Percentiles rank a stretch among this genome's conserved stretches.
These are phyloP conservation scores for Lotmaria passim DNA, from an alignment of 208 protist genomes.

Conservation along the genomic window DNA sequence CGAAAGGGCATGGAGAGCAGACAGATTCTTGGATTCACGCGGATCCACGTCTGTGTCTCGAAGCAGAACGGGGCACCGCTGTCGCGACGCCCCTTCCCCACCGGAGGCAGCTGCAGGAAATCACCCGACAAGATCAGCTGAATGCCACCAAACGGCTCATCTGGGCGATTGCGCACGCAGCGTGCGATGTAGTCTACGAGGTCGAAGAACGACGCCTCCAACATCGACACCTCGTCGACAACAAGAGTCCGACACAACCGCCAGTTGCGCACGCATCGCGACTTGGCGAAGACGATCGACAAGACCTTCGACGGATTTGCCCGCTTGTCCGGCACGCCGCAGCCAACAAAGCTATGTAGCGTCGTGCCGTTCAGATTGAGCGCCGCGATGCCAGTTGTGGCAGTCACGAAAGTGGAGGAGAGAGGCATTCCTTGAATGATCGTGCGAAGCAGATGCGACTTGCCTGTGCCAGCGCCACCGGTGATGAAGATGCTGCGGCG, in stretches of 20 bases:
- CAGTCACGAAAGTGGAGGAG: conserved; percentile 75
- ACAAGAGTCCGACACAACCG: conserved; percentile 70
- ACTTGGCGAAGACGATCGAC: conserved; percentile 28
- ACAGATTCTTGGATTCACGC: conserved; percentile 64
- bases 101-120: conserved; percentile 92
- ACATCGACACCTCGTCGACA: conserved; percentile 94
- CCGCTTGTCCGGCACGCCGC: conserved; percentile 51
- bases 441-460: conserved; percentile 80
- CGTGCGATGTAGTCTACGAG: conserved; percentile 80
- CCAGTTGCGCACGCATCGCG: conserved; percentile 53
- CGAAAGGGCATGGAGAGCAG: conserved; percentile 71
- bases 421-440: conserved; percentile 65
- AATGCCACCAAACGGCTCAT: conserved; percentile 90
- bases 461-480: conserved; percentile 92
- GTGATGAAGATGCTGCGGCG: conserved; percentile 80
- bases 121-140: conserved; percentile 93
- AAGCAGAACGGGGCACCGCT: conserved; percentile 61
- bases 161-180: conserved; percentile 49
- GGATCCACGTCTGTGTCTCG: conserved; percentile 69
- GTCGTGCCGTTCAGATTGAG: conserved; percentile 87
- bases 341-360: conserved; percentile 87
- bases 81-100: conserved; percentile 35
- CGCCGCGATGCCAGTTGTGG: conserved; percentile 87
- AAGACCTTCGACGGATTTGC: conserved; percentile 37
- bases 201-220: conserved; percentile 82